Evolutionary conservation across 257 asterid genomes (phyloP).

Genomic region (Petrea volubilis): DNA sequence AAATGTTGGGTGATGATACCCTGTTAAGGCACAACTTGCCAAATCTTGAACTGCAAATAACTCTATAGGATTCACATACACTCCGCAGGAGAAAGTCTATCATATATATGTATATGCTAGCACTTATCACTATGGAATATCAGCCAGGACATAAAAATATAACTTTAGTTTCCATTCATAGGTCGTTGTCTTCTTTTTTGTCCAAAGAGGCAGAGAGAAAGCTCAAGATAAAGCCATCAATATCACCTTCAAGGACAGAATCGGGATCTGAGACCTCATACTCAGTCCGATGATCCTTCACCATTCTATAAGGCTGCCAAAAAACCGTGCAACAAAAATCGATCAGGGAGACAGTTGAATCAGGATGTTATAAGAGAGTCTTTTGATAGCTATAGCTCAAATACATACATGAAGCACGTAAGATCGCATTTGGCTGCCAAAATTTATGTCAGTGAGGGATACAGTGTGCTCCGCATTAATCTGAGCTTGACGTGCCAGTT

Average conservation of each 20-base stretch:
- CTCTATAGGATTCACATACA: not conserved
- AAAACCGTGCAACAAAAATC: not conserved
- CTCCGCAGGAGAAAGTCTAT: not conserved
- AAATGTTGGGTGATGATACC: no score
- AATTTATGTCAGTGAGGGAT: slow-evolving; percentile 84
- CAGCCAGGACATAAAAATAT: not conserved
- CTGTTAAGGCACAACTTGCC: no score
- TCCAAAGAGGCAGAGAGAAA: slow-evolving; percentile 80
- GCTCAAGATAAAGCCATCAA: slow-evolving; percentile 82
- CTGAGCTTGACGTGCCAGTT: slow-evolving; percentile 81
- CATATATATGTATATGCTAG: not conserved
- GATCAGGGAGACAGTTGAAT: not conserved
- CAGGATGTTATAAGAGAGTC: not conserved
- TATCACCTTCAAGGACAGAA: slow-evolving; percentile 82
- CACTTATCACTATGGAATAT: not conserved
- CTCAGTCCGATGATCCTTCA: slow-evolving; percentile 90
- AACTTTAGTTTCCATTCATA: slow-evolving; percentile 7
- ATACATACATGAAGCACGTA: slow-evolving; percentile 84
- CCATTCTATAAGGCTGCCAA: slow-evolving; percentile 94
- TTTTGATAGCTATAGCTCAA: not conserved
- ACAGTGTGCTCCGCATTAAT: slow-evolving; percentile 78
- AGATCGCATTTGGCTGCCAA: slow-evolving; percentile 95
- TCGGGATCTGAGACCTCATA: slow-evolving; percentile 95
- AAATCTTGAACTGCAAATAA: no score
- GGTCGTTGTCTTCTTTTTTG: slow-evolving; percentile 47